phyloP scores from a whole-genome alignment of 768 basidiomycete species.

The Zangia roseola region DNA sequence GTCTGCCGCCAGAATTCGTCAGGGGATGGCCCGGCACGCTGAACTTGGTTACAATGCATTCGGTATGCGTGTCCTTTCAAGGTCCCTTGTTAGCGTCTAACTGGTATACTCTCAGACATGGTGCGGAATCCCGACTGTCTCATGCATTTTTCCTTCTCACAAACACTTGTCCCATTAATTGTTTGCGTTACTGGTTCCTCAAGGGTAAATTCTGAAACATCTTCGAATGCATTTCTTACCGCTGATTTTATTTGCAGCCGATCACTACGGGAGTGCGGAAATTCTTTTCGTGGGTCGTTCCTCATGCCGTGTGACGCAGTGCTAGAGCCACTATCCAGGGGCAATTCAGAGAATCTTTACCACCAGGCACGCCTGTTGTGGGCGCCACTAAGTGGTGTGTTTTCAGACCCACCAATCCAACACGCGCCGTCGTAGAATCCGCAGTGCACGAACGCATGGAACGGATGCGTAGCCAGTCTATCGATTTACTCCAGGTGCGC shows the following conservation, averaged over 20 bases:
- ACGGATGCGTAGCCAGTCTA: constrained; percentile 55
- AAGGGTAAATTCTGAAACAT: constrained; percentile 25
- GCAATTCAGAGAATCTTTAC: constrained; percentile 55
- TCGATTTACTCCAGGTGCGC: constrained; percentile 74
- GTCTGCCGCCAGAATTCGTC: constrained; percentile 58
- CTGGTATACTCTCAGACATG: constrained; percentile 45
- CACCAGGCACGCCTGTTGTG: constrained; percentile 44
- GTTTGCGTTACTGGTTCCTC: constrained; percentile 3
- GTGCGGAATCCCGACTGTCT: constrained; percentile 35
- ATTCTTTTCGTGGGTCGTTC: constrained; percentile 64
- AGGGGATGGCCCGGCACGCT: constrained; percentile 64
- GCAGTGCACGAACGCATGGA: constrained; percentile 69
- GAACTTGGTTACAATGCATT: constrained; percentile 52
- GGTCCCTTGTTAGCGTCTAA: constrained; percentile 13
- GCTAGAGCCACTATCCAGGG: constrained; percentile 46
- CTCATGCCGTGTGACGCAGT: not conserved
- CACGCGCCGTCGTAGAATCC: constrained; percentile 56
- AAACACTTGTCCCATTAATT: not conserved
- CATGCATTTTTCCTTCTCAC: constrained; percentile 17
- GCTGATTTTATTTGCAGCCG: constrained; percentile 47
- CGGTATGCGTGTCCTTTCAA: constrained; percentile 29
- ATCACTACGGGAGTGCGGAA: constrained; percentile 86
- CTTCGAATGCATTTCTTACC: constrained; percentile 1
- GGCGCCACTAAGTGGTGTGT: constrained; percentile 90
- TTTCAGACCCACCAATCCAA: constrained; percentile 52